Conservation (phyloP, 2,329 filamentous ascomycete genomes). For the Cercospora janseana region DNA sequence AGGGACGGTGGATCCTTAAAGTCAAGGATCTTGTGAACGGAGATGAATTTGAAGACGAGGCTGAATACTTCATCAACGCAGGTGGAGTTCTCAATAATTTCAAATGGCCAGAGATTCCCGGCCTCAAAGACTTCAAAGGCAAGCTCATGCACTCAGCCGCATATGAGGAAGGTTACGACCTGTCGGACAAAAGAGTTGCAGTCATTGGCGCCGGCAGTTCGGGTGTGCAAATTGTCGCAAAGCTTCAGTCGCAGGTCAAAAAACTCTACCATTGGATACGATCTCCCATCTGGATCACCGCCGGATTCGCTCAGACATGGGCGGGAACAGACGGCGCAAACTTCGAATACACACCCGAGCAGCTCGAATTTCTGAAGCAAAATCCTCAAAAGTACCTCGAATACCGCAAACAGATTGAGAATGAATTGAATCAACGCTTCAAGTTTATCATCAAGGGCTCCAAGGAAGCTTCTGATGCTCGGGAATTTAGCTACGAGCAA, state of each 20-base stretch:
- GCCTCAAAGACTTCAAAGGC: conserved; percentile 45
- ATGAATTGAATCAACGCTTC: conserved; percentile 54
- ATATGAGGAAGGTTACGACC: conserved; percentile 44
- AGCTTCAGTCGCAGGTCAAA: conserved; percentile 41
- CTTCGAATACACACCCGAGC: conserved; percentile 47
- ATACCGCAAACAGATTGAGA: conserved; percentile 50
- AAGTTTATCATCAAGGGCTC: conserved; percentile 54
- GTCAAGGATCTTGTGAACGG: conserved; percentile 39
- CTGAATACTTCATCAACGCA: conserved; percentile 46
- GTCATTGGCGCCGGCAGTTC: conserved; percentile 45
- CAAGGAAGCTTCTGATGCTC: conserved; percentile 45
- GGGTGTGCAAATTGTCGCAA: conserved; percentile 46
- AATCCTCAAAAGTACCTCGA: conserved; percentile 48
- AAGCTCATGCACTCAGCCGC: conserved; percentile 46
- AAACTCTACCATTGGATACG: conserved; percentile 46
- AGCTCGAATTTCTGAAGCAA: conserved; percentile 41
- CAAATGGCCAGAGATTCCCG: conserved; percentile 47
- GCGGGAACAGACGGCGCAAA: conserved; percentile 50
- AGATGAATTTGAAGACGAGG: conserved; percentile 36
- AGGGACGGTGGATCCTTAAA: conserved; percentile 42
- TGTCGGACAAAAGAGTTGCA: conserved; percentile 43
- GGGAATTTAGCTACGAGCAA: conserved; percentile 41
- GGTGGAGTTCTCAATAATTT: conserved; percentile 47
- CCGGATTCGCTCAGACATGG: conserved; percentile 49
- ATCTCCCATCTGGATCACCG: conserved; percentile 50